Evolutionary conservation across 306 rosid genomes (phyloP), one percentile per base, ranked within the genome.

Genomic region (Glycyrrhiza uralensis): DNA sequence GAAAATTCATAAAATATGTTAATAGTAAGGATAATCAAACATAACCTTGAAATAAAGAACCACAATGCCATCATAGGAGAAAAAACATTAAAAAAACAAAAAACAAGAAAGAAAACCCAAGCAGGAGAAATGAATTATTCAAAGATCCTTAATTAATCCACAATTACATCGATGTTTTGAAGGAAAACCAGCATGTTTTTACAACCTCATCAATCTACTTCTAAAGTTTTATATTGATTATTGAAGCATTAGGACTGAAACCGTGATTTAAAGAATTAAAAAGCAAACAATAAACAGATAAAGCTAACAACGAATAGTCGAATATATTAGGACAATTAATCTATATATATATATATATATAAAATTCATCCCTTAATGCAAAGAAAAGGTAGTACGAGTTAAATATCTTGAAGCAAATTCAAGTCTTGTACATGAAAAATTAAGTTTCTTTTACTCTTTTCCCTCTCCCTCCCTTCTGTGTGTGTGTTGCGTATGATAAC

Each of bases 1-100:
- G 59, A 74, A n/a, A 65, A 76, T 77, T 66, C 49, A 56, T 11
- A 61, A 76, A 49, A 68, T 15, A 42, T 54, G 46, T 57, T 42
- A 47, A 19, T 47, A 36, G 46, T 6, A 55, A 1, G 70, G 47
- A 58, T 60, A 67, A 36, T 14, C 24, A 8, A 68, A 36, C 18
- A 11, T 28, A 73, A 47, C 59, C 66, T 78, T 73, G 44, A 51
- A 68, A 73, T 12, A 35, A 10, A 9, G 69, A 72, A 75, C 8
- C 22, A 11, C 44, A 62, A 52, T 58, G 49, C 79, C 66, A 60
- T 23, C 24, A 14, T 6, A 14, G 26, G 14, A 81, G 39, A 2
- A 33, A 12, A 28, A n/a, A n/a, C n/a, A n/a, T n/a, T n/a, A n/a
- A n/a, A n/a, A n/a, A n/a, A n/a, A n/a, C n/a, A n/a, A n/a, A n/a